A percentile compares a stretch with the other conserved stretches of the same genome.
phyloP scores from a whole-genome alignment of 78 protist genomes.

The Parvularia atlantis region DNA sequence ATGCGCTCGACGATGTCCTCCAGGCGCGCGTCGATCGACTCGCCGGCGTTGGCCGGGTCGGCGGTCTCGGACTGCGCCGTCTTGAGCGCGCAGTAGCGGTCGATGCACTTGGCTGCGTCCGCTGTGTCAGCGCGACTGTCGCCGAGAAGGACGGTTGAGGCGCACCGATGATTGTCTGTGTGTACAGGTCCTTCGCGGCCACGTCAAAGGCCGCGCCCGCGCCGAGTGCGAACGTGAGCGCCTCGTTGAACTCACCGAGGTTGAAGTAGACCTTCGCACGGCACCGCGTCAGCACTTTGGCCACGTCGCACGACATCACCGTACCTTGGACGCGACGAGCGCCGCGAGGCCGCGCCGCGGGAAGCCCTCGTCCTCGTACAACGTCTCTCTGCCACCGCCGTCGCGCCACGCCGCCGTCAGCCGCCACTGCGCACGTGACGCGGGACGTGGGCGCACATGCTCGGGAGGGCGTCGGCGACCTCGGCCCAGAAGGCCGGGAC shows the following conservation, averaged over 20 bases:
- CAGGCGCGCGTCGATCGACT: conserved; percentile 49
- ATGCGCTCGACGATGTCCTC: conserved; percentile 63
- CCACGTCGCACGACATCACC: neutral
- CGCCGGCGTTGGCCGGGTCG: neutral
- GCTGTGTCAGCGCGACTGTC: too few relatives aligned
- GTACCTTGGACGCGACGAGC: conserved; percentile 52
- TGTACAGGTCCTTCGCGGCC: neutral
- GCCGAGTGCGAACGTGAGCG: conserved; percentile 72
- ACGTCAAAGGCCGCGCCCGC: conserved; percentile 79
- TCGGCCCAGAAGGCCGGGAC: neutral
- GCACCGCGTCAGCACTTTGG: neutral
- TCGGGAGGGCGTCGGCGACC: neutral
- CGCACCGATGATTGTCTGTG: conserved; percentile 17
- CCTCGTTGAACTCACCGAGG: conserved; percentile 63
- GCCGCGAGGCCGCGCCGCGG: conserved; percentile 59
- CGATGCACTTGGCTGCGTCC: neutral
- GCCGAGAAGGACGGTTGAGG: too few relatives aligned
- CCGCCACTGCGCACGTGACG: conserved; percentile 1
- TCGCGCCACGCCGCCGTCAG: neutral
- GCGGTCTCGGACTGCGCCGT: neutral
- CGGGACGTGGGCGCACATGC: neutral
- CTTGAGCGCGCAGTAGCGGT: conserved; percentile 18
- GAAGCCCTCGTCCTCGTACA: conserved; percentile 47
- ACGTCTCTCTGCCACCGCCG: conserved; percentile 17
- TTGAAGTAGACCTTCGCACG: conserved; percentile 75